Evolutionary conservation across 306 rosid genomes (phyloP).

Genomic region (Cicer cuneatum): DNA sequence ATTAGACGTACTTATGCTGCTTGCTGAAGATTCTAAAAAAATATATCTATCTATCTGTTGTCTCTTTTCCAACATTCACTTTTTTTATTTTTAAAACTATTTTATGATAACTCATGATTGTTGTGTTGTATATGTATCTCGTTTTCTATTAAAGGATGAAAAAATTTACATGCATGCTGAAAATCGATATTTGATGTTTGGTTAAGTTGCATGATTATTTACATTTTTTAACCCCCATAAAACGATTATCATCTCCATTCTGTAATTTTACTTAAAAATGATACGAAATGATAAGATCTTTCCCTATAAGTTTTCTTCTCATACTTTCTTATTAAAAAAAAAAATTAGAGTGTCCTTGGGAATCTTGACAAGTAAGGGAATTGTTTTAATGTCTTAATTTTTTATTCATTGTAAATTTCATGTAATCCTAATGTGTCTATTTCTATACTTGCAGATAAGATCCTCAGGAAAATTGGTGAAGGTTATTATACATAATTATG

Average conservation of each 20-base stretch:
- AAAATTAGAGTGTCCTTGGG: not conserved
- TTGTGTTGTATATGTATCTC: not conserved
- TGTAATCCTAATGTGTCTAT: conserved; percentile 8
- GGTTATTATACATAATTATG: not conserved
- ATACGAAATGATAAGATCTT: not conserved
- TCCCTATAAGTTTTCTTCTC: not conserved
- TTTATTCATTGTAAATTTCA: conserved; percentile 8
- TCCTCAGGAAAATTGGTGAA: conserved; percentile 30
- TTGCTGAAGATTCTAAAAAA: conserved; percentile 3
- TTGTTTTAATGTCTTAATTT: not conserved
- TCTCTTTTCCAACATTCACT: not conserved
- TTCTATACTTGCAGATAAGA: conserved; percentile 28
- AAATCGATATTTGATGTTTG: not conserved
- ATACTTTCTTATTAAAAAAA: not conserved
- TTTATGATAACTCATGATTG: not conserved
- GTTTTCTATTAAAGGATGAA: not conserved
- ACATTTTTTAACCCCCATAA: not conserved
- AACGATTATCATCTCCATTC: not conserved
- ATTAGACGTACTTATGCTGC: conserved; percentile 9
- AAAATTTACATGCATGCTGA: not conserved
- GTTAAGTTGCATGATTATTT: conserved; percentile 5
- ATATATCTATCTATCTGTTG: not conserved
- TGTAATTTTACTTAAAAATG: not conserved
- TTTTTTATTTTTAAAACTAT: not conserved
- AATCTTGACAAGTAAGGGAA: conserved; percentile 3